phyloP scores from a whole-genome alignment of 371 early-diverging fungal species.

The Nosema bombycis region DNA sequence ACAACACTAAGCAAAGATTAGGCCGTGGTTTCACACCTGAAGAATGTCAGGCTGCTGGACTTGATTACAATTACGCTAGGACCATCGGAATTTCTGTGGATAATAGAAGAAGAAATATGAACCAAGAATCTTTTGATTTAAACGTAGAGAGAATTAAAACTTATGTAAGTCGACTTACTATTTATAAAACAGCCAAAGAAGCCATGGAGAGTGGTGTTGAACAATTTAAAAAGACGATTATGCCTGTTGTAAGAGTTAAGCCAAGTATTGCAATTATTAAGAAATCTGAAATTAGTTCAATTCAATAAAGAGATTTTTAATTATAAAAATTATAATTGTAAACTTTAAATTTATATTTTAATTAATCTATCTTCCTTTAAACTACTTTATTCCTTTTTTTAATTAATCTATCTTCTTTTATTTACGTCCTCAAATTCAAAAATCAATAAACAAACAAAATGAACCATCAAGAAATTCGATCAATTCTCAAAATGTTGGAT shows the following conservation, averaged over 20 bases:
- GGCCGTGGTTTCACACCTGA: conserved; percentile 96
- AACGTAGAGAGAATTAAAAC: conserved; percentile 92
- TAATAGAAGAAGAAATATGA: conserved; percentile 89
- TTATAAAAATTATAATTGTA: neutral
- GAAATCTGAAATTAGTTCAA: conserved; percentile 44
- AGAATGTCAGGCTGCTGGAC: conserved; percentile 89
- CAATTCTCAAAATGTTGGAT: neutral
- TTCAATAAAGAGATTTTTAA: conserved; percentile 32
- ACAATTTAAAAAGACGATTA: conserved; percentile 58
- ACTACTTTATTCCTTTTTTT: no score
- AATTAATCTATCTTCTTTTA: no score
- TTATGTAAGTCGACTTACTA: conserved; percentile 69
- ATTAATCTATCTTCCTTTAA: neutral
- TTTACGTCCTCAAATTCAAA: no score
- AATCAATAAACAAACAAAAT: neutral
- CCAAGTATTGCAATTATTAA: conserved; percentile 49
- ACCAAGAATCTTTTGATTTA: conserved; percentile 80
- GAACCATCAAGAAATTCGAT: neutral
- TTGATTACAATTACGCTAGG: conserved; percentile 83
- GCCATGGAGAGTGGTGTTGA: conserved; percentile 54
- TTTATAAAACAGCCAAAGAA: conserved; percentile 55
- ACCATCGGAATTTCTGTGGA: conserved; percentile 94
- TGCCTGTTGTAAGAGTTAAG: conserved; percentile 51
- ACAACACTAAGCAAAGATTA: conserved; percentile 93
- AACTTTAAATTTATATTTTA: neutral